Conservation (phyloP, 257 asterid species). For the Solanum corneliomulleri region DNA sequence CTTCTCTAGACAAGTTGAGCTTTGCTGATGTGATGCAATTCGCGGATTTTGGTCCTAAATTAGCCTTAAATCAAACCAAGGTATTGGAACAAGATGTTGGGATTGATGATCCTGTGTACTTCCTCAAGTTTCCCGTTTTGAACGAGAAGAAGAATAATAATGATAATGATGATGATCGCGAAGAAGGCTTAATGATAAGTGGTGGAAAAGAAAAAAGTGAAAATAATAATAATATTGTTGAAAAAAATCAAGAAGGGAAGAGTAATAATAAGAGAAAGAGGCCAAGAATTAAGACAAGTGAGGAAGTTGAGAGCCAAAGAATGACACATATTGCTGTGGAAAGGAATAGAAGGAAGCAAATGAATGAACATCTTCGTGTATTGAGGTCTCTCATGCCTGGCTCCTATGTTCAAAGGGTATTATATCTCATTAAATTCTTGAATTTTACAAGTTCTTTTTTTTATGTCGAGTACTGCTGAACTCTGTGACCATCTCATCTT, state of each 20-base stretch:
- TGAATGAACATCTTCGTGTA: conserved; percentile 14
- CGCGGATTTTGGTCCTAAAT: conserved; percentile 71
- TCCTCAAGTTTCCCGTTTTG: conserved; percentile 80
- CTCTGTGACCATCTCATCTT: neutral
- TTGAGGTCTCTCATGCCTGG: conserved; percentile 19
- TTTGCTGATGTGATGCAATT: conserved; percentile 91
- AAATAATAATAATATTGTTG: conserved; percentile 8
- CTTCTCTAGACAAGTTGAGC: conserved; percentile 67
- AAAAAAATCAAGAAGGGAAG: conserved; percentile 14
- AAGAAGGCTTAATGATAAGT: conserved; percentile 20
- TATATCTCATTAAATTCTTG: neutral
- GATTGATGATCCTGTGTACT: conserved; percentile 63
- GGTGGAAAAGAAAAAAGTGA: conserved; percentile 17
- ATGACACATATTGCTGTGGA: conserved; percentile 23
- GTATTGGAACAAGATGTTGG: conserved; percentile 34
- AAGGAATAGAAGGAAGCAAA: conserved; percentile 13
- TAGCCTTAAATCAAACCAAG: conserved; percentile 37
- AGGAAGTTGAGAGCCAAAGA: conserved; percentile 13
- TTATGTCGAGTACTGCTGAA: neutral
- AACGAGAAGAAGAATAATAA: conserved; percentile 45
- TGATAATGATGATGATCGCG: conserved; percentile 48
- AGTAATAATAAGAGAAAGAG: conserved; percentile 43
- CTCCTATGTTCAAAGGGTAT: conserved; percentile 16
- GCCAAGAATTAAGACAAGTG: neutral
- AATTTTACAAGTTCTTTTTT: neutral